These are phyloP conservation scores for Psidium guajava DNA, from an alignment of 345 rosid genomes.

Conservation along the genomic window DNA sequence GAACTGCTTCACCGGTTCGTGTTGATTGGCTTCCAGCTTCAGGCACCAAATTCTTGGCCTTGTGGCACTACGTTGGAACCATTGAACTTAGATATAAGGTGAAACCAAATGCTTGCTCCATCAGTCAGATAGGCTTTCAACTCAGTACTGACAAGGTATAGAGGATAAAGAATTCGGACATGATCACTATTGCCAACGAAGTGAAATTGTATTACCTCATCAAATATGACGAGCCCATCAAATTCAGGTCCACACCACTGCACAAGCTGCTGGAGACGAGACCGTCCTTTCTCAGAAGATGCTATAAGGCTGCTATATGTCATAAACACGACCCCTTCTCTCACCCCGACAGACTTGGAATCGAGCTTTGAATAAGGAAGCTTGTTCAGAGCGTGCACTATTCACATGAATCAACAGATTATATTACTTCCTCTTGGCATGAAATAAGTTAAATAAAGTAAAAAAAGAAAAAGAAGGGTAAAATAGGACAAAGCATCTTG, in stretches of 20 bases:
- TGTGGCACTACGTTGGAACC: constrained; percentile 65
- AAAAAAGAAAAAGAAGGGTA: not conserved
- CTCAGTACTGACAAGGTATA: constrained; percentile 1
- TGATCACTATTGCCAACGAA: not conserved
- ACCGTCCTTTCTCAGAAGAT: constrained; percentile 96
- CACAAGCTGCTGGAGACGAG: constrained; percentile 97
- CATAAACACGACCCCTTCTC: constrained; percentile 84
- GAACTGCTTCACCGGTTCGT: constrained; percentile 94
- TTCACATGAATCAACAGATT: constrained; percentile 10
- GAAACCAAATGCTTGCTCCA: not conserved
- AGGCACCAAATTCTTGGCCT: constrained; percentile 97
- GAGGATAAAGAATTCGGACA: not conserved
- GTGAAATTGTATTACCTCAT: constrained; percentile 47
- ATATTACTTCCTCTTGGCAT: not conserved
- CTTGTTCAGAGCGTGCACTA: constrained; percentile 98
- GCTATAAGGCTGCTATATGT: constrained; percentile 98
- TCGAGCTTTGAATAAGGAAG: constrained; percentile 96
- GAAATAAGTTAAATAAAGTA: not conserved
- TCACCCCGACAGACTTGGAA: constrained; percentile 81
- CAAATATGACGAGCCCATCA: constrained; percentile 88
- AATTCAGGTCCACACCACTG: constrained; percentile 91
- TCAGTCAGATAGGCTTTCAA: not conserved
- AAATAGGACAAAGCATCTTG: not conserved
- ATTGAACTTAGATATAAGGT: not conserved
- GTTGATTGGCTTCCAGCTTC: constrained; percentile 99